phyloP scores from a whole-genome alignment of 208 protist species.

The Wallacemonas sp. region DNA sequence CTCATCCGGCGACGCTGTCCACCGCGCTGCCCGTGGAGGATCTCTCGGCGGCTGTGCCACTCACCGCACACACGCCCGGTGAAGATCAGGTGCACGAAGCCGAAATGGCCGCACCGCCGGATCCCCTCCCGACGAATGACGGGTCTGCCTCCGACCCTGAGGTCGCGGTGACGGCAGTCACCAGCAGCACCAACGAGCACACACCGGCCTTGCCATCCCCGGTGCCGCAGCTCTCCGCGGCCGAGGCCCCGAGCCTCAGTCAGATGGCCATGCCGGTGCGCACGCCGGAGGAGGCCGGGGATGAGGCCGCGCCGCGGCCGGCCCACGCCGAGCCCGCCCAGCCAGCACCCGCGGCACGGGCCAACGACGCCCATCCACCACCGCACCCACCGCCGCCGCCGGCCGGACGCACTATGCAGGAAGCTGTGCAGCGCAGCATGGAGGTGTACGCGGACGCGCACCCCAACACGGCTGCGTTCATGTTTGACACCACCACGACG shows the following conservation, averaged over 20 bases:
- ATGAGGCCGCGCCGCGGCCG: too few species aligned
- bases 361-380: neutral
- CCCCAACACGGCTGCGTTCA: neutral
- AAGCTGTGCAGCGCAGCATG: slow-evolving; percentile 1
- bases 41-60: too few species aligned
- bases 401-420: neutral
- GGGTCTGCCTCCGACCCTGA: neutral
- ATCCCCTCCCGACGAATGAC: neutral
- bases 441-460: neutral
- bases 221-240: neutral
- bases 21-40: too few species aligned
- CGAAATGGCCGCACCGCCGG: too few species aligned
- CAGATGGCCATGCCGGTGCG: too few species aligned
- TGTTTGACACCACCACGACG: too few species aligned
- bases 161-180: neutral
- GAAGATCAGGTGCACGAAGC: too few species aligned
- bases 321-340: neutral
- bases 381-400: neutral
- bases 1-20: too few species aligned
- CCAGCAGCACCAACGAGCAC: neutral
- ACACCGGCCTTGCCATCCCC: neutral
- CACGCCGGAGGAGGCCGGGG: too few species aligned
- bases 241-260: neutral
- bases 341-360: neutral
- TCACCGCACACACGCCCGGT: too few species aligned